Evolutionary conservation across 2,329 filamentous ascomycete genomes (phyloP).

Genomic region (Sarocladium strictum): DNA sequence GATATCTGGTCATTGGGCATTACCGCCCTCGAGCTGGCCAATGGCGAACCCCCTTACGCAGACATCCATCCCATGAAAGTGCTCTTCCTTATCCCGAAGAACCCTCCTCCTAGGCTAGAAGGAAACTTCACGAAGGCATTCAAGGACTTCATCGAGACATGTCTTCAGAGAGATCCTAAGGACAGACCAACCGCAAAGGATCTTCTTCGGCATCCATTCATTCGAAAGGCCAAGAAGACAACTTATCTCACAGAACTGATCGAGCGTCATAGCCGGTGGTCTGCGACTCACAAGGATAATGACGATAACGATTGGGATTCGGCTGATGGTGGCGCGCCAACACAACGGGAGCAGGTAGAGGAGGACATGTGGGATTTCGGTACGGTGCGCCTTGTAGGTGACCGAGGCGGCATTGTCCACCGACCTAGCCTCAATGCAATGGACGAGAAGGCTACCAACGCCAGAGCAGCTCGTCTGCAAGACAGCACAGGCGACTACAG

Average conservation of each 20-base stretch:
- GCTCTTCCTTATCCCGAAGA: conserved; percentile 92
- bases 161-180: conserved; percentile 80
- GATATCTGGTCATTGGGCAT: conserved; percentile 98
- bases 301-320: conserved; percentile 41
- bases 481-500: conserved; percentile 45
- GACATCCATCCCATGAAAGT: conserved; percentile 99
- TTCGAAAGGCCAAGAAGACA: conserved; percentile 87
- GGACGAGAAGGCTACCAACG: conserved; percentile 77
- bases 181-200: conserved; percentile 85
- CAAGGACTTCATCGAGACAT: conserved; percentile 79
- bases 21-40: conserved; percentile 84
- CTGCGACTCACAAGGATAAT: conserved; percentile 68
- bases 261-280: conserved; percentile 83
- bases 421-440: conserved; percentile 60
- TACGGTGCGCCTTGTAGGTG: conserved; percentile 76
- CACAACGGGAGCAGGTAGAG: conserved; percentile 52
- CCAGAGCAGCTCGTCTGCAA: conserved; percentile 51
- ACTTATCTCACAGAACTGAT: conserved; percentile 96
- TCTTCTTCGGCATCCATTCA: conserved; percentile 82
- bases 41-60: conserved; percentile 88
- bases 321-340: conserved; percentile 44
- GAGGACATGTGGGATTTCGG: conserved; percentile 99
- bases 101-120: conserved; percentile 74
- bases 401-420: conserved; percentile 50
- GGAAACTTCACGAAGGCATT: conserved; percentile 77